Evolutionary conservation across 306 rosid genomes (phyloP).

Genomic region (Castanea mollissima): DNA sequence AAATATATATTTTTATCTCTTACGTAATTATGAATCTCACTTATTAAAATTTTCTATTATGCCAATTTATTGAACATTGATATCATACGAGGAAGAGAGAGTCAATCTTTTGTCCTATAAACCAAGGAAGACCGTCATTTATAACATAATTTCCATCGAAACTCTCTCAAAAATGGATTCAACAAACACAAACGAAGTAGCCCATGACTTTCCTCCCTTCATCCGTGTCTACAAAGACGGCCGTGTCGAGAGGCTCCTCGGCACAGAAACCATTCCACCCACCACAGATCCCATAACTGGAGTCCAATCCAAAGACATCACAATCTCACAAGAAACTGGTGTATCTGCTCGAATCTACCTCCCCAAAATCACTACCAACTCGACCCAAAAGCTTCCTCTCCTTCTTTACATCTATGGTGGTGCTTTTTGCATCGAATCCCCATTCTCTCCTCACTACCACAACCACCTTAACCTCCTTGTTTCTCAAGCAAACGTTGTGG

Average conservation of each 20-base stretch:
- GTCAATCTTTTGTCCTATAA: neutral
- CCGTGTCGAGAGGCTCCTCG: conserved; percentile 40
- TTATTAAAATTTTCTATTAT: too few species aligned
- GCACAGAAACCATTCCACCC: conserved; percentile 38
- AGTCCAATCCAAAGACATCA: conserved; percentile 56
- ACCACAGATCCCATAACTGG: conserved; percentile 34
- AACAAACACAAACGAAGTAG: conserved; percentile 8
- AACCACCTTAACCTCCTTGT: conserved; percentile 32
- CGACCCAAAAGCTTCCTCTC: conserved; percentile 40
- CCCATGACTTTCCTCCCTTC: conserved; percentile 34
- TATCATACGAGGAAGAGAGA: too few species aligned
- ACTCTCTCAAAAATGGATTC: conserved; percentile 11
- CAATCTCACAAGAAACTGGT: conserved; percentile 39
- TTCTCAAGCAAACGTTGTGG: conserved; percentile 36
- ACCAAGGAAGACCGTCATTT: neutral
- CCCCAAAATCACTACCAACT: conserved; percentile 31
- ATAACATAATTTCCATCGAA: neutral
- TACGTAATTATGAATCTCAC: accelerated
- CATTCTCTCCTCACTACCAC: conserved; percentile 42
- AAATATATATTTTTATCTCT: accelerated
- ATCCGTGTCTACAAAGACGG: conserved; percentile 61
- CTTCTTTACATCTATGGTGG: conserved; percentile 72
- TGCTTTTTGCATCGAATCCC: conserved; percentile 45
- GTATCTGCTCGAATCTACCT: conserved; percentile 49
- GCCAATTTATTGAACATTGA: too few species aligned